Base-by-base conservation (phyloP, 140 eudicot genomes). In the Flaveria floridana region DNA sequence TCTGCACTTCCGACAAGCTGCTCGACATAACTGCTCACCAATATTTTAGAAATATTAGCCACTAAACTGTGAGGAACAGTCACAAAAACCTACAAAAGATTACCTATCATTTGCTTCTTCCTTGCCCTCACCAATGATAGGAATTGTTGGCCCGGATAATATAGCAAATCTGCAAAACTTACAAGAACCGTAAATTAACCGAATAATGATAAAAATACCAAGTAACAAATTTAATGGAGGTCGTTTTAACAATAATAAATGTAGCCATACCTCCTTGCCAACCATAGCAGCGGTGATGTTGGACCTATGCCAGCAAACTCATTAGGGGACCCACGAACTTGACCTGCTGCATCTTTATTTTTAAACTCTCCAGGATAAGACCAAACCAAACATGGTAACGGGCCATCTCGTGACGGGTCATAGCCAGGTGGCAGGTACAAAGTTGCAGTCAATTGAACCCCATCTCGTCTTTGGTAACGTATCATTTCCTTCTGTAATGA, bases 291-390 rank as follows among this genome's bases (percentile, higher is more conserved):
- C 39, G 98, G 89, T 52, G 97, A 90, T 37, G 97, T 93, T n/a
- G 97, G 65, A 26, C 98, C 98, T 65, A 93, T 93, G 85, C 97
- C 96, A 19, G 98, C 87, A 86, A 93, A 93, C 84, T 85, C 89
- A 78, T 93, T 88, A 7, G 98, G 98, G 59, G 98, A 93, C 39
- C 98, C 98, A 81, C 98, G 98, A 61, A 93, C 98, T 81, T 93
- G 98, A 58, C 96, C 90, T 53, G 98, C 98, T 66, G 98, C 93
- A 68, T 93, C 96, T 82, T 93, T 93, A 69, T 92, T 90, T 72
- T 93, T 93, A 74, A 93, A 93, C 85, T 93, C 98, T 68, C 97
- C 97, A 25, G 98, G 98, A 73, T 93, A 93, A n/a, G 98, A 89
- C 98, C 98, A 93, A 69, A 93, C 85, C 67, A 93, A 82, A 81